Evolutionary conservation across 192 early-diverging fungal genomes (phyloP).

Genomic region (Gaertneriomyces sp.): DNA sequence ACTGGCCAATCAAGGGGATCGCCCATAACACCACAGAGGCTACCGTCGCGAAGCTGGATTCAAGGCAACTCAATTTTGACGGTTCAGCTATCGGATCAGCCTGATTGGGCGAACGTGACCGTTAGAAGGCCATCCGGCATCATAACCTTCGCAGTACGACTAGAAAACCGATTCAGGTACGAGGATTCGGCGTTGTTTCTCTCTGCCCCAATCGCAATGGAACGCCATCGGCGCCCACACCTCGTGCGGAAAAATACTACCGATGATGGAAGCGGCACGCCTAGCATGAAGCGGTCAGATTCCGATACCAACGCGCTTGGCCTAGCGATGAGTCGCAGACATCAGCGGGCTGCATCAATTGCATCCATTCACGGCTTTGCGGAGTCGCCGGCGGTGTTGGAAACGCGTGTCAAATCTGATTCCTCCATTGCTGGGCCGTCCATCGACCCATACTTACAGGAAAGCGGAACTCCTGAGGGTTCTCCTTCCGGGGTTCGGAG

Average conservation of each 20-base stretch:
- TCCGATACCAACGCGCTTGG: slow-evolving; percentile 21
- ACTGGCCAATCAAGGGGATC: too few relatives aligned
- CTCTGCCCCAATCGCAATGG: slow-evolving; percentile 18
- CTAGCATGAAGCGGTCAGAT: slow-evolving; percentile 7
- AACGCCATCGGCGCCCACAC: slow-evolving; percentile 4
- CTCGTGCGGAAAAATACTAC: too few relatives aligned
- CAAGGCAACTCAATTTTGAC: slow-evolving; percentile 85
- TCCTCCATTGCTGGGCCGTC: too few relatives aligned
- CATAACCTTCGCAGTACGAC: slow-evolving; percentile 60
- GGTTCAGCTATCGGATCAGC: slow-evolving; percentile 58
- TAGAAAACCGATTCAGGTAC: slow-evolving; percentile 64
- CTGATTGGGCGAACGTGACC: slow-evolving; percentile 76
- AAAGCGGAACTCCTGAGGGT: too few relatives aligned
- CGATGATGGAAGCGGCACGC: neutral
- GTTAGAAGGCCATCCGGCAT: slow-evolving; percentile 80
- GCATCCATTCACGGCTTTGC: too few relatives aligned
- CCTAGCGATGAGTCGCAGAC: slow-evolving; percentile 12
- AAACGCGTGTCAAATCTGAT: too few relatives aligned
- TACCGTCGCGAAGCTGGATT: slow-evolving; percentile 61
- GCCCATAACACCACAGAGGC: neutral
- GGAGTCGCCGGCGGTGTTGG: too few relatives aligned
- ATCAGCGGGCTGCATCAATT: too few relatives aligned
- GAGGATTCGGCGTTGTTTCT: slow-evolving; percentile 1
- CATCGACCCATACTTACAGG: too few relatives aligned
- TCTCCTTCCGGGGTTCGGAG: too few relatives aligned